These are phyloP conservation scores for Megacollybia marginata DNA, from an alignment of 768 basidiomycete species.

Conservation along the genomic window DNA sequence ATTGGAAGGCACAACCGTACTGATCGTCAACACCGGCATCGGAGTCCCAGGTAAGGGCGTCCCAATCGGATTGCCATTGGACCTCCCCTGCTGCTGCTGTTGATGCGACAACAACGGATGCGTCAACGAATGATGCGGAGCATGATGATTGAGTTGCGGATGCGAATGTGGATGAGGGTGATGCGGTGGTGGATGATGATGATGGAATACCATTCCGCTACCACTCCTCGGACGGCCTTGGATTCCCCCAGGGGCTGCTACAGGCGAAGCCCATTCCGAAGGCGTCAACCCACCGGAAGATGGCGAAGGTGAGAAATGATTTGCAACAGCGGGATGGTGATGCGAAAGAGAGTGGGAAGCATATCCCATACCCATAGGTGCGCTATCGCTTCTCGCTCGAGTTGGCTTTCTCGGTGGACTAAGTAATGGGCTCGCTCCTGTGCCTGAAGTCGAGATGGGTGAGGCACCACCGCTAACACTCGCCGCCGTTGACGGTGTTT, in stretches of 20 bases:
- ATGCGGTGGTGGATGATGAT: neutral
- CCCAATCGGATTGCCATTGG: neutral
- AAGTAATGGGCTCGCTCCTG: neutral
- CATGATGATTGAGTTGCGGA: neutral
- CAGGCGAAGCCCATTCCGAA: neutral
- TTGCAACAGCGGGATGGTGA: no score
- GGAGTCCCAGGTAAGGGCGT: neutral
- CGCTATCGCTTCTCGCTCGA: slow-evolving; percentile 62
- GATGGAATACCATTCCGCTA: slow-evolving; percentile 28
- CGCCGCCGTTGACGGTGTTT: neutral
- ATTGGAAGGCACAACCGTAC: neutral
- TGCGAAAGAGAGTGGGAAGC: neutral
- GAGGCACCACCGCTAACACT: neutral
- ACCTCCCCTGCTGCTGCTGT: neutral
- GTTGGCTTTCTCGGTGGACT: slow-evolving; percentile 19
- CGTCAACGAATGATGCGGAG: no score
- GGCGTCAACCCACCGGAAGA: no score
- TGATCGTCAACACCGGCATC: neutral
- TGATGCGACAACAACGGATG: neutral
- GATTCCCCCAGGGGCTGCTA: slow-evolving; percentile 9
- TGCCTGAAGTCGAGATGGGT: neutral
- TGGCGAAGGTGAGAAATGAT: no score
- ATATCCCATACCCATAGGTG: slow-evolving; percentile 51
- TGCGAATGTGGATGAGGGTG: neutral
- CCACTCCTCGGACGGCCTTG: slow-evolving; percentile 43